Conservation (phyloP, 208 protist genomes). For the Strigomonas culicis region DNA sequence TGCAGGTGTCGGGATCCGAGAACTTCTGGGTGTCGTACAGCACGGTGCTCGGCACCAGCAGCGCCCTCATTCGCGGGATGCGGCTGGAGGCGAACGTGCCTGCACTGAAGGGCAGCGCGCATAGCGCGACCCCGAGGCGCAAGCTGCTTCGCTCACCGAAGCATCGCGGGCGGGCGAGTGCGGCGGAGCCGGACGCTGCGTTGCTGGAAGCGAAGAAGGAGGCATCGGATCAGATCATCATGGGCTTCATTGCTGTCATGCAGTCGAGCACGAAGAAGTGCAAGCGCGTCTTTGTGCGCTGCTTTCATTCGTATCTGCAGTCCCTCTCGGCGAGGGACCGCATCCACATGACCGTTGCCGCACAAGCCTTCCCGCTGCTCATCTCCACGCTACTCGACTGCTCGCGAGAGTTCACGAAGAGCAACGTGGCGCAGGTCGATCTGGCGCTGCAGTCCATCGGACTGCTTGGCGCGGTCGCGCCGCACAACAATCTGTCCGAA, state of each 20-base stretch:
- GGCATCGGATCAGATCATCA: conserved; percentile 13
- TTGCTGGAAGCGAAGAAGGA: not conserved
- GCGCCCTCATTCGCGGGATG: not conserved
- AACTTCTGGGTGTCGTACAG: conserved; percentile 2
- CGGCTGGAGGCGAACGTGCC: not conserved
- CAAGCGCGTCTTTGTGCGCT: conserved; percentile 69
- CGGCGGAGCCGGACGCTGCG: not conserved
- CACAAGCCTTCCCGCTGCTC: conserved; percentile 34
- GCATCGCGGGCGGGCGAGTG: not conserved
- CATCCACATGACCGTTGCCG: conserved; percentile 50
- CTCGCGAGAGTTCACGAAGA: conserved; percentile 32
- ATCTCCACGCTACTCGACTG: conserved; percentile 66
- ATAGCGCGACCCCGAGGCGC: not conserved
- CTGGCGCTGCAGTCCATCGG: conserved; percentile 71
- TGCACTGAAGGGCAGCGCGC: not conserved
- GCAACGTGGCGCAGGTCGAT: conserved; percentile 30
- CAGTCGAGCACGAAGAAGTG: conserved; percentile 67
- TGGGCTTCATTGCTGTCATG: conserved; percentile 69
- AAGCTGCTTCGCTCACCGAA: not conserved
- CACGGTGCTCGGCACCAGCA: not conserved
- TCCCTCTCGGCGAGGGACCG: conserved; percentile 24
- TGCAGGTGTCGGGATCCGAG: not conserved
- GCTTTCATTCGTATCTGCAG: conserved; percentile 62
- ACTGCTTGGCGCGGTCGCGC: conserved; percentile 63
- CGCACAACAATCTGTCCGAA: conserved; percentile 12